phyloP scores from a whole-genome alignment of 306 rosid species.

The Fagus crenata region DNA sequence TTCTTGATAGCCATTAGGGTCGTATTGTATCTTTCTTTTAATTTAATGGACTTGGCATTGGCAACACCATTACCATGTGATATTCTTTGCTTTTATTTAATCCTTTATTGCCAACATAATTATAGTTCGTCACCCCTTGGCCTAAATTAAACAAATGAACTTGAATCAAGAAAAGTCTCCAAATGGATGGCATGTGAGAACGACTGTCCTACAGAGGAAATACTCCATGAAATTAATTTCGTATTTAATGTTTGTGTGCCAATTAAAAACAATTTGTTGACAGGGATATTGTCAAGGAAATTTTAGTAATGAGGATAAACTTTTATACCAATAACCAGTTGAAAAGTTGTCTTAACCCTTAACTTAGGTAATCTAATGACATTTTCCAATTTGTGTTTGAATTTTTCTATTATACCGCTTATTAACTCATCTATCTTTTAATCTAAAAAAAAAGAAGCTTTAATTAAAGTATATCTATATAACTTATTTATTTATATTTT shows the following conservation, averaged over 20 bases:
- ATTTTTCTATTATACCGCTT: constrained; percentile 24
- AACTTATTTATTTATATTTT: neutral
- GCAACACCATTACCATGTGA: constrained; percentile 39
- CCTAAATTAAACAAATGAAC: constrained; percentile 25
- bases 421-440: neutral
- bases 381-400: constrained; percentile 29
- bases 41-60: constrained; percentile 25
- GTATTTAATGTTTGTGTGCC: too few species aligned
- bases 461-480: too few species aligned
- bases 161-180: constrained; percentile 24
- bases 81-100: constrained; percentile 34
- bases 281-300: constrained; percentile 13
- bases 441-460: too few species aligned
- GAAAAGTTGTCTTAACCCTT: constrained; percentile 25
- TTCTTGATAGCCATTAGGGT: constrained; percentile 24
- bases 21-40: constrained; percentile 5
- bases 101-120: constrained; percentile 41
- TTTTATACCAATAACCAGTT: neutral
- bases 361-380: constrained; percentile 39
- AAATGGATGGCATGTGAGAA: constrained; percentile 34
- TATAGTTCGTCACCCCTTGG: constrained; percentile 35
- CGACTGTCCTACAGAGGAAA: constrained; percentile 21
- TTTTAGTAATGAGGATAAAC: constrained; percentile 10
- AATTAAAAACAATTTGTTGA: neutral
- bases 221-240: neutral